Percentiles rank a stretch among this genome's conserved stretches.
These are phyloP conservation scores for Bondarzewia mesenterica DNA, from an alignment of 1,284 basidiomycete genomes.

Conservation along the genomic window DNA sequence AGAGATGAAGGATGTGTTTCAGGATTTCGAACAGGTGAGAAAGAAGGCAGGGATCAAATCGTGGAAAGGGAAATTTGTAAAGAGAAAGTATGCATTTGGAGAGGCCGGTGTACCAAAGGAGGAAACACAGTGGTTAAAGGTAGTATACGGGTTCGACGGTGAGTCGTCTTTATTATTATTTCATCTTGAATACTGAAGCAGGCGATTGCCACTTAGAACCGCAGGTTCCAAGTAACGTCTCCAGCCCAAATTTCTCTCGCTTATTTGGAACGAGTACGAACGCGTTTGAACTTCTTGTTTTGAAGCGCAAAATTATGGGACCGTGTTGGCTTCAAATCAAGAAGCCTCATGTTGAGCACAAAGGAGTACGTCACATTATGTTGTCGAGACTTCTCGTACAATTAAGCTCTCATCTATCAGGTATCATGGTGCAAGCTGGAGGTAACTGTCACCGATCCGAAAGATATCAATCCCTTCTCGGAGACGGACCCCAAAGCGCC, in stretches of 20 bases:
- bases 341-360: constrained; percentile 62
- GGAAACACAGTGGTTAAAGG: constrained; percentile 87
- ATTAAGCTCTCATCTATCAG: constrained; percentile 30
- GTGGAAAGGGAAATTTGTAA: constrained; percentile 80
- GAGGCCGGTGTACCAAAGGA: constrained; percentile 76
- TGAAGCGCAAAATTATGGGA: constrained; percentile 98
- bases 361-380: constrained; percentile 51
- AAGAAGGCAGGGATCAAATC: constrained; percentile 69
- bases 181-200: background rate
- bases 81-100: constrained; percentile 91
- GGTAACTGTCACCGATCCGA: constrained; percentile 79
- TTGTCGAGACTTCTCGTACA: constrained; percentile 4
- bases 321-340: constrained; percentile 95
- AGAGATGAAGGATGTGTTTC: constrained; percentile 63
- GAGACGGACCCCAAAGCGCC: constrained; percentile 70
- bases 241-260: constrained; percentile 78
- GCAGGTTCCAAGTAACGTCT: constrained; percentile 63
- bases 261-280: constrained; percentile 92
- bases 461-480: constrained; percentile 79
- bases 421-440: constrained; percentile 95
- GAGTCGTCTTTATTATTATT: constrained; percentile 15
- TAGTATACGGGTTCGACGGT: constrained; percentile 82
- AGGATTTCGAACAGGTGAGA: constrained; percentile 80
- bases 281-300: constrained; percentile 90
- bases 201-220: constrained; percentile 32